Evolutionary conservation across 2,329 filamentous ascomycete genomes (phyloP), one percentile per base, ranked within the genome.

Genomic region (Colletotrichum orchidophilum): DNA sequence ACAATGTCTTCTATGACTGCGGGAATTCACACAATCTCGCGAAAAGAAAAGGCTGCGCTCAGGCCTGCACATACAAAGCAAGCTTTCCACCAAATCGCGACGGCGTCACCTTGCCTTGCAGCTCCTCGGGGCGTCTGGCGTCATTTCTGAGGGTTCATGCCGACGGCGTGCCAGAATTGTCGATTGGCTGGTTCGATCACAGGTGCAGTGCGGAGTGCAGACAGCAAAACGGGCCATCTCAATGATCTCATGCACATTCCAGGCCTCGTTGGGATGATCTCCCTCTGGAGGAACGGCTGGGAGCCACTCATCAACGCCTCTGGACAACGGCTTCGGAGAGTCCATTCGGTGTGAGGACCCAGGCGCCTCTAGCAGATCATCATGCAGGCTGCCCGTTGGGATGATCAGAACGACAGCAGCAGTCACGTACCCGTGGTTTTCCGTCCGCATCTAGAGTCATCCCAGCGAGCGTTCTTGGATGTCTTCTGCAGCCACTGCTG

Each of bases 131-230:
- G 39, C 39, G 39, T n/a, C 39, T 46, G 39, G 39, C 39, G 39
- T 18, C 21, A n/a, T 27, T 50, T n/a, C 39, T 15, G 7, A 6
- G 13, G n/a, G 27, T 29, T 15, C 21, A 49, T 59, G 39, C 39
- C 24, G 15, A 35, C 42, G 21, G 27, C 21, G 53, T 12, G 27
- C 63, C 53, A 59, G 33, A 15, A 13, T 12, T n/a, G 54, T 49
- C 35, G 27, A 42, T 21, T 27, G 27, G 39, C 29, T 29, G 63
- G 63, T 65, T 35, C 35, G 11, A 35, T 18, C 50, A 61, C 18
- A 53, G 5, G 21, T 27, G 24, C 24, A 33, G 50, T 68, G 65
- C 59, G 65, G 65, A 63, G 58, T 68, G 39, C 52, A 57, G 29
- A 61, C 39, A 15, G 21, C 39, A 15, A 57, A 63, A 33, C 29